Evolutionary conservation across 2,329 filamentous ascomycete genomes (phyloP).

Genomic region (Fonsecaea nubica): DNA sequence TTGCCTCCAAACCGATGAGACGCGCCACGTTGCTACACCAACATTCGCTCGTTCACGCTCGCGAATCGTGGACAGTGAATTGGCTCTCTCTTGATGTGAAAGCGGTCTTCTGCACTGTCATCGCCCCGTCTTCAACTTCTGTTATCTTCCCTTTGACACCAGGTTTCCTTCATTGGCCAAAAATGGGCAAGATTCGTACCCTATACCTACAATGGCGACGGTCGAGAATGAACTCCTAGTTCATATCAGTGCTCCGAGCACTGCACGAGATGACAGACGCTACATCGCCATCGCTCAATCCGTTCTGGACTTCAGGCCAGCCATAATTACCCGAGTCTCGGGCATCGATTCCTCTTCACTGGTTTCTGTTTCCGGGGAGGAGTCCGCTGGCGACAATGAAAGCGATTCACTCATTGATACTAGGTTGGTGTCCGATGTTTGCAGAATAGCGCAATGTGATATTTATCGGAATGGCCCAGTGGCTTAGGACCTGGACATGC

Average conservation of each 20-base stretch:
- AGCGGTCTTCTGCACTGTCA: neutral
- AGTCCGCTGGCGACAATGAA: neutral
- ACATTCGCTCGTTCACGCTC: neutral
- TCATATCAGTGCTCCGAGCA: slow-evolving; percentile 51
- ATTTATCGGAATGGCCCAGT: neutral
- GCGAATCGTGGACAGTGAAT: neutral
- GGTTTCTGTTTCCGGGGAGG: neutral
- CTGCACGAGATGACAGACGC: slow-evolving; percentile 46
- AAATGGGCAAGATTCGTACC: slow-evolving; percentile 6
- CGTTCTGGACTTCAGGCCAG: slow-evolving; percentile 46
- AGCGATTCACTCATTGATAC: neutral
- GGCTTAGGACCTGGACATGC: neutral
- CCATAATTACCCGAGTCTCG: slow-evolving; percentile 40
- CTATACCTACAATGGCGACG: slow-evolving; percentile 20
- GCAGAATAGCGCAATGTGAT: neutral
- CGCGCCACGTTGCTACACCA: neutral
- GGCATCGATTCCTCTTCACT: slow-evolving; percentile 25
- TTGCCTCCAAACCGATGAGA: neutral
- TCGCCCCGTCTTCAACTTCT: neutral
- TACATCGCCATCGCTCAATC: slow-evolving; percentile 50
- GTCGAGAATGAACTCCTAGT: slow-evolving; percentile 48
- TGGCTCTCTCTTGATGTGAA: neutral
- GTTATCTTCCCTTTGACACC: neutral
- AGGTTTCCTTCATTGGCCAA: neutral
- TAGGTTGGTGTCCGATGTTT: slow-evolving; percentile 23